Conservation (phyloP, 192 early-diverging fungal genomes). For the Entophlyctis luteolus region DNA sequence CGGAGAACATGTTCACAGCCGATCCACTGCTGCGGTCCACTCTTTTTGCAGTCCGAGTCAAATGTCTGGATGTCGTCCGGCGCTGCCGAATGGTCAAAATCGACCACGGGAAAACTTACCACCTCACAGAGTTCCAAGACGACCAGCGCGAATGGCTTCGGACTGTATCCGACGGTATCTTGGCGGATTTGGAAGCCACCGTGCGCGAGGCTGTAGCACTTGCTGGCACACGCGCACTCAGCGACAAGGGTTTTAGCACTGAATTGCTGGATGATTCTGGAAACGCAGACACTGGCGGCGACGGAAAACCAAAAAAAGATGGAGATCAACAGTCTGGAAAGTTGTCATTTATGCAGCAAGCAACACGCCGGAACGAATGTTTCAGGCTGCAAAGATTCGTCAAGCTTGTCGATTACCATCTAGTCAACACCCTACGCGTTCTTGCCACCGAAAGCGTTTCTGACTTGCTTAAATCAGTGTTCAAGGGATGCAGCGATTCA, state of each 20-base stretch:
- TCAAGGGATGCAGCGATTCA: slow-evolving; percentile 39
- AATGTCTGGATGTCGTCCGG: slow-evolving; percentile 25
- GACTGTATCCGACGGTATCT: slow-evolving; percentile 17
- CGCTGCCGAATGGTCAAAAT: slow-evolving; percentile 30
- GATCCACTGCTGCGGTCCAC: slow-evolving; percentile 27
- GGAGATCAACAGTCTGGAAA: not conserved
- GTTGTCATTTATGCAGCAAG: slow-evolving; percentile 51
- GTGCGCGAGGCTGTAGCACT: slow-evolving; percentile 35
- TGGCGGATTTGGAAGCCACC: slow-evolving; percentile 28
- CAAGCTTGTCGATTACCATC: slow-evolving; percentile 46
- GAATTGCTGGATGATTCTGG: slow-evolving; percentile 15
- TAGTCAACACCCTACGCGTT: slow-evolving; percentile 37
- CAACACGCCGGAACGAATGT: slow-evolving; percentile 44
- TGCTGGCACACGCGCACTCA: slow-evolving; percentile 32
- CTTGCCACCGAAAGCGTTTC: slow-evolving; percentile 30
- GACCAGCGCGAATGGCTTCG: slow-evolving; percentile 37
- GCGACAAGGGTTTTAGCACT: slow-evolving; percentile 35
- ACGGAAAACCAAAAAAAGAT: not conserved
- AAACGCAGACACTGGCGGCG: not conserved
- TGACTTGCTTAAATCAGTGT: slow-evolving; percentile 38
- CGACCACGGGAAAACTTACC: slow-evolving; percentile 25
- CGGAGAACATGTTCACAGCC: slow-evolving; percentile 31
- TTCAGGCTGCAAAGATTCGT: slow-evolving; percentile 44
- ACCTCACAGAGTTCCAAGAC: slow-evolving; percentile 33
- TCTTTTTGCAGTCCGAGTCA: slow-evolving; percentile 24